Conservation (phyloP, 257 asterid species). For the Linderniella brevidens region DNA sequence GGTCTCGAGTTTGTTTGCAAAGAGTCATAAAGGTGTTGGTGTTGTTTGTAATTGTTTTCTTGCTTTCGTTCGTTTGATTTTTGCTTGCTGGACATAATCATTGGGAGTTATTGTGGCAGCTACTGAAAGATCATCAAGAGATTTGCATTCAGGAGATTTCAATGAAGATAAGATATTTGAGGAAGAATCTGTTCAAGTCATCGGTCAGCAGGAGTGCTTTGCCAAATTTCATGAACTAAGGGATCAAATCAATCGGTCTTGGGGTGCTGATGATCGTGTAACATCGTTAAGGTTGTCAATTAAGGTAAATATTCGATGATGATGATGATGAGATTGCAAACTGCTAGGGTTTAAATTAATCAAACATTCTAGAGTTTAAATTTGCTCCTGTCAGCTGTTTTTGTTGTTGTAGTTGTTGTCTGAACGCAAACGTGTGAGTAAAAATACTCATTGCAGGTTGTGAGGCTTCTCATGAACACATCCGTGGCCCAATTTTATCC, state of each 20-base stretch:
- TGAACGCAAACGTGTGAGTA: background rate
- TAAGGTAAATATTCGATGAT: conserved; percentile 33
- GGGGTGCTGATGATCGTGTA: conserved; percentile 62
- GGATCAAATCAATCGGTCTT: conserved; percentile 50
- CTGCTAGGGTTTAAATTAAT: background rate
- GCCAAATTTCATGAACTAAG: conserved; percentile 51
- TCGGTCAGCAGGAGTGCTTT: conserved; percentile 58
- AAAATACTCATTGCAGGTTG: conserved; percentile 38
- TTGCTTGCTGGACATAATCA: conserved; percentile 11
- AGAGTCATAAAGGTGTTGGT: conserved; percentile 49
- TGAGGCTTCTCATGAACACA: conserved; percentile 67
- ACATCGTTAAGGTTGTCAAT: conserved; percentile 69
- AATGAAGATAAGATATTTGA: conserved; percentile 31
- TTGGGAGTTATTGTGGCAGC: conserved; percentile 23
- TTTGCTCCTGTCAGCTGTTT: background rate
- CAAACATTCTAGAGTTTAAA: too few species aligned
- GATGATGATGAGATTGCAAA: conserved; percentile 4
- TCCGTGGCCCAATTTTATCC: conserved; percentile 63
- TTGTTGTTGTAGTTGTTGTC: background rate
- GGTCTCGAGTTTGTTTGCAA: conserved; percentile 38
- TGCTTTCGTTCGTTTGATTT: conserved; percentile 7
- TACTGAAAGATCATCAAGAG: conserved; percentile 24
- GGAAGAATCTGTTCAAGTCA: conserved; percentile 36
- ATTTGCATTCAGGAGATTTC: conserved; percentile 41
- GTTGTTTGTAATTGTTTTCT: conserved; percentile 8